Evolutionary conservation across 2,329 filamentous ascomycete species (phyloP), one percentile per base, ranked within the genome.

Genomic region (Cryoendolithus antarcticus): DNA sequence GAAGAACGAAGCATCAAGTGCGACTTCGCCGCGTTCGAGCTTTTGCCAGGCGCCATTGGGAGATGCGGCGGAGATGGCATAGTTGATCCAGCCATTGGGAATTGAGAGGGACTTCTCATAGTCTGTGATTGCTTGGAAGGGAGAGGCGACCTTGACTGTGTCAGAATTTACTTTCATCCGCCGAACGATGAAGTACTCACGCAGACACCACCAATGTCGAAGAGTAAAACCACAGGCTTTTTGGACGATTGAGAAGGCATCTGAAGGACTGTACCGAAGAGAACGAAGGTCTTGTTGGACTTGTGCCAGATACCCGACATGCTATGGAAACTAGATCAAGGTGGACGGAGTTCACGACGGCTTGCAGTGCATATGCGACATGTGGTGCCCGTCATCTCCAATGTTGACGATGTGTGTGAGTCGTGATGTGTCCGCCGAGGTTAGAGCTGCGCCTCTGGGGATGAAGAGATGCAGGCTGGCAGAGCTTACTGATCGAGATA

Each of bases 171-270:
- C 28, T 19, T 29, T 9, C 28, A 19, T 19, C 9, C 36, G 19
- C 9, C 7, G 7, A 15, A 10, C 2, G 15, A n/a, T 11, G 7
- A n/a, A 27, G 19, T 19, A 19, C 1, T 9, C 43, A 94, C 89
- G 71, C 86, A 93, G 51, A 98, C 91, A 45, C 91, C 91, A 30
- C 91, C 91, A 50, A 98, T 91, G 63, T 98, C 91, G 60, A 96
- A 96, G 13, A 98, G 69, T 27, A 93, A 66, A 40, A 84, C 83
- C 51, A 82, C 82, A 24, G 83, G 82, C 38, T 49, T 49, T 27
- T 34, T 35, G 12, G 40, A 37, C 27, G 32, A 35, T 31, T 37
- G 19, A 15, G 41, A 38, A 24, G 49, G 40, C 52, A 55, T 55
- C 21, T 46, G 40, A 41, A 48, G 39, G 36, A 39, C 44, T 9